phyloP scores from a whole-genome alignment of 2,329 filamentous ascomycete genomes.

The Verticillium klebahnii region DNA sequence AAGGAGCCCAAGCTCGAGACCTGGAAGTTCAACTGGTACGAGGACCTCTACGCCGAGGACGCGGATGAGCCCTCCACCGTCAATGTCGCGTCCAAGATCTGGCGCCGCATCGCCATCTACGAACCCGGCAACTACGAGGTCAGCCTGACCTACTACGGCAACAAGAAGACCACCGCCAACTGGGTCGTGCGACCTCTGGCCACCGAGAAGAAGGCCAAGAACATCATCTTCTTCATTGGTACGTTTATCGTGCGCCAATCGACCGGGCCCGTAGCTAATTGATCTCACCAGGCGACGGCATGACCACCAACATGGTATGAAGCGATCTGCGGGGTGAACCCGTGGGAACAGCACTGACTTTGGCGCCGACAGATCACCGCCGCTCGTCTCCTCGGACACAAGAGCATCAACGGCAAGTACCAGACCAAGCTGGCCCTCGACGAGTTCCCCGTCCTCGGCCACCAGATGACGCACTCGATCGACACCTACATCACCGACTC shows the following conservation, averaged over 20 bases:
- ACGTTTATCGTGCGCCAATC: constrained; percentile 14
- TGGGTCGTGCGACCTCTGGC: constrained; percentile 73
- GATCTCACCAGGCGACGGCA: constrained; percentile 41
- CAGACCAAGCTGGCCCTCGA: constrained; percentile 72
- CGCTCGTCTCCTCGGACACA: constrained; percentile 75
- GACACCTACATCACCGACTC: constrained; percentile 84
- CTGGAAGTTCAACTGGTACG: constrained; percentile 82
- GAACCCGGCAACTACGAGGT: constrained; percentile 78
- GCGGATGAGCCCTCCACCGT: constrained; percentile 65
- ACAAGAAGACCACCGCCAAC: constrained; percentile 65
- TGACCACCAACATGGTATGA: constrained; percentile 65
- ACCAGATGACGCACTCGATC: constrained; percentile 86
- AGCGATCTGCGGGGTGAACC: neutral
- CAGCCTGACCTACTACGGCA: constrained; percentile 70
- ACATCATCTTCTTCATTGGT: constrained; percentile 81
- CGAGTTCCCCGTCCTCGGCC: constrained; percentile 78
- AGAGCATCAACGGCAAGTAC: constrained; percentile 80
- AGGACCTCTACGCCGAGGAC: constrained; percentile 76
- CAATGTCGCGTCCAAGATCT: constrained; percentile 75
- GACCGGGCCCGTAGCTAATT: neutral
- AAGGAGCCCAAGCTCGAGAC: constrained; percentile 74
- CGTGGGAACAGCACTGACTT: too few species aligned
- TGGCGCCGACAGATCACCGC: constrained; percentile 55
- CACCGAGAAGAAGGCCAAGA: constrained; percentile 72
- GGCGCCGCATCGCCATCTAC: constrained; percentile 69